Conservation (phyloP, 2,329 filamentous ascomycete species). For the Fusarium burgessii region DNA sequence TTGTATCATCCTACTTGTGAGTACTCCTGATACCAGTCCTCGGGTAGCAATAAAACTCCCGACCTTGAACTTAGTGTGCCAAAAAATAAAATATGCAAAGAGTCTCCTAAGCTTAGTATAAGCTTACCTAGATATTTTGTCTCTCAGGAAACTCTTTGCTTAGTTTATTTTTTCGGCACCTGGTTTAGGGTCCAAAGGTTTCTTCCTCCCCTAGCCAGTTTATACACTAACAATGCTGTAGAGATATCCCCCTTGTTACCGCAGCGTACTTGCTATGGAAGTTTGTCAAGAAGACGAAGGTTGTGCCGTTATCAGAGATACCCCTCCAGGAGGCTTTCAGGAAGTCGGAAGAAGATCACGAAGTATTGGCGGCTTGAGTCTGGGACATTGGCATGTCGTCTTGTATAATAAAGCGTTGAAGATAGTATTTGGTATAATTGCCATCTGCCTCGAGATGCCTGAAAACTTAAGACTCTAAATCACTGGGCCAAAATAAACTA, state of each 20-base stretch:
- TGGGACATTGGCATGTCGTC: background rate
- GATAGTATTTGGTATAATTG: background rate
- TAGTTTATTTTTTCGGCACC: too few relatives aligned
- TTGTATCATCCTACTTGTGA: constrained; percentile 73
- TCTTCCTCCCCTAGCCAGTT: too few relatives aligned
- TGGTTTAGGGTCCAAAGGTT: too few relatives aligned
- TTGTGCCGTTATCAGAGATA: constrained; percentile 63
- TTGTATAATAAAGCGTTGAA: background rate
- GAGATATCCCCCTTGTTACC: constrained; percentile 70
- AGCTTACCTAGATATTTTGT: too few relatives aligned
- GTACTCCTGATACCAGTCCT: constrained; percentile 41
- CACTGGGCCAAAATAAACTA: too few relatives aligned
- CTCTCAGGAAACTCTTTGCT: too few relatives aligned
- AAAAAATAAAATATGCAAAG: too few relatives aligned
- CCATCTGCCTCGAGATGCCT: too few relatives aligned
- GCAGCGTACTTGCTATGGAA: constrained; percentile 73
- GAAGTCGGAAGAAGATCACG: constrained; percentile 27
- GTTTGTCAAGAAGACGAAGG: constrained; percentile 70
- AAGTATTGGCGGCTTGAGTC: constrained; percentile 2
- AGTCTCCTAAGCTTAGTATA: too few relatives aligned
- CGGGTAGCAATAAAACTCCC: too few relatives aligned
- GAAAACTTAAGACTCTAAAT: too few relatives aligned
- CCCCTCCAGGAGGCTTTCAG: constrained; percentile 63
- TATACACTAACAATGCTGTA: constrained; percentile 45
- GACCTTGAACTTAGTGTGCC: too few relatives aligned